These are phyloP conservation scores for Candida oleophila DNA, from an alignment of 805 yeast species.

Conservation along the genomic window DNA sequence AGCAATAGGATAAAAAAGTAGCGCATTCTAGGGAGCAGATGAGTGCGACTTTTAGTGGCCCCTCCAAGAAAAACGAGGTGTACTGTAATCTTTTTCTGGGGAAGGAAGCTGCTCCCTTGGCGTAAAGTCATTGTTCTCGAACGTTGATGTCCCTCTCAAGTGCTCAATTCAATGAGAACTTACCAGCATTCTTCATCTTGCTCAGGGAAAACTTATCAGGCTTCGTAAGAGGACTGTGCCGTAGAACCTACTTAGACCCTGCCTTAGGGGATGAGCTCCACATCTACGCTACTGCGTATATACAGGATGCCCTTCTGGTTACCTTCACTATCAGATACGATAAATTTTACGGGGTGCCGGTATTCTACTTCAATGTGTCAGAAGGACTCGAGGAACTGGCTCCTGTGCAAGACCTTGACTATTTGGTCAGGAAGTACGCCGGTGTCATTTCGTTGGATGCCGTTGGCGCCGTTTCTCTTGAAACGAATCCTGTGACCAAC, in stretches of 20 bases:
- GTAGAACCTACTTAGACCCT: not conserved
- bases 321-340: conserved; percentile 29
- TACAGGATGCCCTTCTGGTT: conserved; percentile 5
- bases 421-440: not conserved
- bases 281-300: not conserved
- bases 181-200: not conserved
- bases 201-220: not conserved
- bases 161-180: conserved; percentile 1
- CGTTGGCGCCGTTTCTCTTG: not conserved
- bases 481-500: conserved; percentile 5
- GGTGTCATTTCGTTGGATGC: not conserved
- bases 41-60: too few relatives aligned
- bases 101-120: too few relatives aligned
- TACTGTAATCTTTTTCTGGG: not conserved
- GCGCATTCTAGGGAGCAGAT: too few relatives aligned
- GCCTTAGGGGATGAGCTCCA: not conserved
- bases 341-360: conserved; percentile 29
- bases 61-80: too few relatives aligned
- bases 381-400: not conserved
- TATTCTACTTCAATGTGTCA: conserved; percentile 22
- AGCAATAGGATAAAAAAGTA: too few relatives aligned
- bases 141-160: not conserved
- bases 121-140: too few relatives aligned
- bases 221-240: conserved; percentile 1
- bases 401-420: not conserved